A percentile compares a stretch with the other conserved stretches of the same genome.
Conservation (phyloP, 2,329 filamentous ascomycete species). For the Akanthomyces dipterigenus region DNA sequence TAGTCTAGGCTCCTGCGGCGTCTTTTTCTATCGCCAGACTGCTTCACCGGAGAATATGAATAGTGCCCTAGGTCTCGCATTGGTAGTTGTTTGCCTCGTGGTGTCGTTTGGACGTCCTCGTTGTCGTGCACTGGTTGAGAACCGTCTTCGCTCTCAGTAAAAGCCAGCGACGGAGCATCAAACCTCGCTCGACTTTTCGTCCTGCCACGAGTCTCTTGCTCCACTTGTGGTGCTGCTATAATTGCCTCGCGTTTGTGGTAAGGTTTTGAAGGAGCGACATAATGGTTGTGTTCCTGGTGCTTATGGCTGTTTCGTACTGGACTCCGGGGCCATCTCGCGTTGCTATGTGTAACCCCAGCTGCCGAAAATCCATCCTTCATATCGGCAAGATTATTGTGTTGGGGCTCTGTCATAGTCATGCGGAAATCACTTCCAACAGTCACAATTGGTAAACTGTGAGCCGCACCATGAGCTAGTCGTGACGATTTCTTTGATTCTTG, state of each 20-base stretch:
- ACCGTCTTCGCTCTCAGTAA: constrained; percentile 6
- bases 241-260: neutral
- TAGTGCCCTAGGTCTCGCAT: constrained; percentile 20
- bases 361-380: constrained; percentile 12
- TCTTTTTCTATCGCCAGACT: constrained; percentile 30
- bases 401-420: neutral
- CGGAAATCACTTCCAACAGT: constrained; percentile 16
- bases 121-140: constrained; percentile 1
- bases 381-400: neutral
- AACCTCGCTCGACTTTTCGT: constrained; percentile 3
- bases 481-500: neutral
- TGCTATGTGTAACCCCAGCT: neutral
- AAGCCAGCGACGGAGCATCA: constrained; percentile 9
- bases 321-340: neutral
- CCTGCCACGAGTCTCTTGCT: neutral
- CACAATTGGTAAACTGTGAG: constrained; percentile 15
- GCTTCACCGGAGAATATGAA: constrained; percentile 14
- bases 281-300: neutral
- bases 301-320: constrained; percentile 8
- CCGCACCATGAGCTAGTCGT: neutral
- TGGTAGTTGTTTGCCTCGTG: constrained; percentile 15
- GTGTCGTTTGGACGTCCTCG: constrained; percentile 15
- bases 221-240: neutral
- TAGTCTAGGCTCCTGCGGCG: constrained; percentile 45
- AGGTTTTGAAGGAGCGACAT: neutral